A percentile compares a stretch with the other conserved stretches of the same genome.
Evolutionary conservation across 768 basidiomycete species (phyloP).

Genomic region (Tricholoma matsutake): DNA sequence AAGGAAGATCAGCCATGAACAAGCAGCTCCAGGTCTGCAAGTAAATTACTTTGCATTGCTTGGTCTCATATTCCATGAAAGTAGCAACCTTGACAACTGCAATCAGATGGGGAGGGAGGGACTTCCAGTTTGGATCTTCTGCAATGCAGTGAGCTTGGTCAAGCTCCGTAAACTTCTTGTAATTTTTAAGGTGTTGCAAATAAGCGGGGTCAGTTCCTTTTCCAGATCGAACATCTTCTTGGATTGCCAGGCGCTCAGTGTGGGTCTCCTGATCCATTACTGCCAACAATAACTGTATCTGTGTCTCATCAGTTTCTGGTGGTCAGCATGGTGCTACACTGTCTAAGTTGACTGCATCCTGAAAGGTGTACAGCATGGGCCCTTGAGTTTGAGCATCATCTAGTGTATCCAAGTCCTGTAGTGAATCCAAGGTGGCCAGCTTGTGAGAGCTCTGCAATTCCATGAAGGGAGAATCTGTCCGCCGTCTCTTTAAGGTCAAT

Average conservation of each 20-base stretch:
- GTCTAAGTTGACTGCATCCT: no score
- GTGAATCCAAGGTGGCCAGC: no score
- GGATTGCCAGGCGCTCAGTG: neutral
- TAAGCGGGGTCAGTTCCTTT: neutral
- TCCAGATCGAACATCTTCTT: neutral
- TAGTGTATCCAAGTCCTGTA: no score
- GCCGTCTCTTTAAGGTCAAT: no score
- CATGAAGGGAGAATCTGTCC: no score
- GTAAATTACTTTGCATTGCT: constrained; percentile 24
- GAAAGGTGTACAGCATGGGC: no score
- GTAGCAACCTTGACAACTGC: constrained; percentile 25
- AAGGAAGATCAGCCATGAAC: neutral
- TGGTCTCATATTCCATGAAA: constrained; percentile 29
- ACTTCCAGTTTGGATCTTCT: constrained; percentile 2
- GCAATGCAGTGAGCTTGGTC: constrained; percentile 12
- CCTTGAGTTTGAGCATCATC: no score
- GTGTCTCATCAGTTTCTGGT: no score
- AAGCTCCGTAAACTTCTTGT: constrained; percentile 20
- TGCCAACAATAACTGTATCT: no score
- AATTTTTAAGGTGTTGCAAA: constrained; percentile 23
- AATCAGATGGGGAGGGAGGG: constrained; percentile 26
- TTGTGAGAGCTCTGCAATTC: no score
- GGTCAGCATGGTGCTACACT: no score
- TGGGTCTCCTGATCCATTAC: neutral
- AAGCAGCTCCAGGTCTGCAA: neutral